Evolutionary conservation across 108 stramenopile genomes (phyloP).

Genomic region (Fragilaria crotonensis): DNA sequence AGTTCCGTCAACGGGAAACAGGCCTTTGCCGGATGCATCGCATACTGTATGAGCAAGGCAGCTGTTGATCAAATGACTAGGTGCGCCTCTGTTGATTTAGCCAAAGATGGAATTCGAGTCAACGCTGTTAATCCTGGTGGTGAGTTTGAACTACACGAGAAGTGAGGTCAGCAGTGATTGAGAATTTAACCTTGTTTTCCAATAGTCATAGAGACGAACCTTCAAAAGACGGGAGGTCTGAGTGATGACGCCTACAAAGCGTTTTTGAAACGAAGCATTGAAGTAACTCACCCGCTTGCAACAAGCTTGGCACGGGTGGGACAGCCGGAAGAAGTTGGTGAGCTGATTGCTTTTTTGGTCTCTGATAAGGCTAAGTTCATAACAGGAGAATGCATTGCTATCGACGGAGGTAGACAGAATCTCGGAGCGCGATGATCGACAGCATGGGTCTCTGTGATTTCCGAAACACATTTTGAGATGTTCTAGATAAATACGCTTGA

Average conservation of each 20-base stretch:
- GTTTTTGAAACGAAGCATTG: slow-evolving; percentile 43
- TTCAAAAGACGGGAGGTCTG: slow-evolving; percentile 46
- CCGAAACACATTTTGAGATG: no score
- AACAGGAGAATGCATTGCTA: slow-evolving; percentile 58
- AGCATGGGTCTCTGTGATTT: no score
- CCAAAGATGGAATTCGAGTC: slow-evolving; percentile 47
- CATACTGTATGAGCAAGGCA: slow-evolving; percentile 65
- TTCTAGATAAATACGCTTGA: no score
- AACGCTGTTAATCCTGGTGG: slow-evolving; percentile 61
- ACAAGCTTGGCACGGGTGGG: slow-evolving; percentile 39
- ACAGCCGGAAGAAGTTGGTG: slow-evolving; percentile 43
- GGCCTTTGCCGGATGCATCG: slow-evolving; percentile 39
- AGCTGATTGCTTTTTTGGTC: slow-evolving; percentile 51
- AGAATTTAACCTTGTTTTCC: no score
- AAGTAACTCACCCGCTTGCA: slow-evolving; percentile 51
- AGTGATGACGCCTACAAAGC: slow-evolving; percentile 40
- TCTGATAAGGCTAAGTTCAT: slow-evolving; percentile 43
- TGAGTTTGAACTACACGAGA: no score
- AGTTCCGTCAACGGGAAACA: slow-evolving; percentile 64
- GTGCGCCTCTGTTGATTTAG: slow-evolving; percentile 58
- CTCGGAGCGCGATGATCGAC: slow-evolving; percentile 50
- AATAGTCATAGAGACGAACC: slow-evolving; percentile 42
- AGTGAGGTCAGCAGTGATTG: no score
- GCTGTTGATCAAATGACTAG: slow-evolving; percentile 53
- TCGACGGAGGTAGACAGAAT: slow-evolving; percentile 56